Conservation (phyloP, 176 grass and related monocot species). For the Tillandsia fasciculata region DNA sequence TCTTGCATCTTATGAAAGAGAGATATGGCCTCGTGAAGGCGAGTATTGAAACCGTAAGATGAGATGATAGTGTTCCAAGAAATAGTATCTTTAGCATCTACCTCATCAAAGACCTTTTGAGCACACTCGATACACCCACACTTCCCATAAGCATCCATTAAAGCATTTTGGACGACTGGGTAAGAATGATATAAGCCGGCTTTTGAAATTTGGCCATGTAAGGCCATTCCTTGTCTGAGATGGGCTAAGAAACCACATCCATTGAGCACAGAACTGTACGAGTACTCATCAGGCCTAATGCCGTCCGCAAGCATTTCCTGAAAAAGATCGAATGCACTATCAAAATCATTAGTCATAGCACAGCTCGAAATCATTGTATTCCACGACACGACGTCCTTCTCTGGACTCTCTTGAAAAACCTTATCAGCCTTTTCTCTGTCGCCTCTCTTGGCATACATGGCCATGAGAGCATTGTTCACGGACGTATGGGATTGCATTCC, state of each 20-base stretch:
- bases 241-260: slow-evolving; percentile 29
- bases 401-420: slow-evolving; percentile 22
- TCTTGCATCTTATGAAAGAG: slow-evolving; percentile 40
- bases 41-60: slow-evolving; percentile 31
- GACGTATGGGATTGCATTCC: slow-evolving; percentile 33
- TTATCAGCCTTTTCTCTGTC: slow-evolving; percentile 12
- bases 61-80: slow-evolving; percentile 53
- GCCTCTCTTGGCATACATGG: slow-evolving; percentile 44
- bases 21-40: slow-evolving; percentile 21
- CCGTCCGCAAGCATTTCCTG: slow-evolving; percentile 29
- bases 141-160: slow-evolving; percentile 49
- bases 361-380: slow-evolving; percentile 40
- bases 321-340: slow-evolving; percentile 35
- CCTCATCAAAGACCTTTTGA: slow-evolving; percentile 41
- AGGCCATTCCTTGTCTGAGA: slow-evolving; percentile 28
- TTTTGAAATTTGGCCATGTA: slow-evolving; percentile 38
- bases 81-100: slow-evolving; percentile 30
- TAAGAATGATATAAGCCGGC: slow-evolving; percentile 31
- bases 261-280: slow-evolving; percentile 34
- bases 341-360: slow-evolving; percentile 15
- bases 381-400: slow-evolving; percentile 42
- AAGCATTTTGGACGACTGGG: slow-evolving; percentile 29
- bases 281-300: slow-evolving; percentile 39
- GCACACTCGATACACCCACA: slow-evolving; percentile 37
- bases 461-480: slow-evolving; percentile 44